A percentile compares a stretch with the other conserved stretches of the same genome.
Conservation (phyloP, 1,284 basidiomycete species). For the Ganoderma multipileum region DNA sequence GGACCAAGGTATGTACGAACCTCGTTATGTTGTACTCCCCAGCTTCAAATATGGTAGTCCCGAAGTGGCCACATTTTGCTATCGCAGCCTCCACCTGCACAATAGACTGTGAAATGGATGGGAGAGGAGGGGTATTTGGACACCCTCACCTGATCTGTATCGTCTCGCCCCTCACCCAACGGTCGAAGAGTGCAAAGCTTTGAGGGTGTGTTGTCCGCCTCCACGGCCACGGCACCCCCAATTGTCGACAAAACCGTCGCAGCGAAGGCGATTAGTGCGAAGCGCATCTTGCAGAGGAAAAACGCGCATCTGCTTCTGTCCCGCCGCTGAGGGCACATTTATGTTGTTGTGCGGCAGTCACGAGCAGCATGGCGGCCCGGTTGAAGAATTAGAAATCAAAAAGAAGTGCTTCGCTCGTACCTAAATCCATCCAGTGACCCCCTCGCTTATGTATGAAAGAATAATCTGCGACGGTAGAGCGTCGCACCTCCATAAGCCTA, state of each 20-base stretch:
- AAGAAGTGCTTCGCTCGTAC: not conserved
- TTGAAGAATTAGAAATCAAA: not conserved
- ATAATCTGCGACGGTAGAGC: not conserved
- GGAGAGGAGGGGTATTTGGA: not conserved
- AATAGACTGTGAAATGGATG: not conserved
- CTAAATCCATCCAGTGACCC: conserved; percentile 1
- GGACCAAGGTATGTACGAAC: conserved; percentile 37
- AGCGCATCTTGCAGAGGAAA: not conserved
- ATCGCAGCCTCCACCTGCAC: conserved; percentile 57
- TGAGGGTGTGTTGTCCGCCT: not conserved
- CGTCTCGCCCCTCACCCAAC: conserved; percentile 48
- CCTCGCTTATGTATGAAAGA: not conserved
- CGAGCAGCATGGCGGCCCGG: not conserved
- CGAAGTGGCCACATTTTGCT: conserved; percentile 57
- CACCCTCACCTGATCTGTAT: conserved; percentile 47
- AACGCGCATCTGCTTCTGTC: too few relatives aligned
- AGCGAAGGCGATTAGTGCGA: not conserved
- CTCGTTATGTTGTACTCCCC: conserved; percentile 61
- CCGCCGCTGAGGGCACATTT: not conserved
- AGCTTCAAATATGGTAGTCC: conserved; percentile 51
- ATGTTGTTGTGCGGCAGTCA: not conserved
- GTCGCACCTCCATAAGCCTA: not conserved
- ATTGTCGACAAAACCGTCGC: not conserved
- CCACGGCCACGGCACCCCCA: not conserved
- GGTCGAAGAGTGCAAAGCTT: conserved; percentile 45